A percentile compares a stretch with the other conserved stretches of the same genome.
Conservation (phyloP, 257 asterid genomes). For the Fraxinus cuspidata region DNA sequence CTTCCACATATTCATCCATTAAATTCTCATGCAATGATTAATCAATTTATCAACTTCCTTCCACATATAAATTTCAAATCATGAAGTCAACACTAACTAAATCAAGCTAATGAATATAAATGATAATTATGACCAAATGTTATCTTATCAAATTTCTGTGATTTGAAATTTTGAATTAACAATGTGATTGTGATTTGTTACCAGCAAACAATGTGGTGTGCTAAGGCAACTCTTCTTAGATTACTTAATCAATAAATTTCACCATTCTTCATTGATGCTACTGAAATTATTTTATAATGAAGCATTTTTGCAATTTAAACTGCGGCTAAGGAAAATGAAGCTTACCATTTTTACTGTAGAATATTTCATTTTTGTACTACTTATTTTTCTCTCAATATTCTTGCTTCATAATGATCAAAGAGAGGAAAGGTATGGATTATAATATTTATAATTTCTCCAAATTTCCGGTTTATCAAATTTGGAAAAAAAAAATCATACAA, state of each 20-base stretch:
- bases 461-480: background rate
- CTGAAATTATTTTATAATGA: background rate
- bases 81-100: no score
- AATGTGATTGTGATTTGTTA: background rate
- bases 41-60: no score
- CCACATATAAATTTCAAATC: background rate
- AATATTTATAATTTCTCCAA: background rate
- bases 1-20: no score
- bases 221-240: background rate
- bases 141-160: background rate
- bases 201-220: background rate
- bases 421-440: background rate
- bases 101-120: no score
- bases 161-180: background rate
- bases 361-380: background rate
- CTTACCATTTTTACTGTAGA: background rate
- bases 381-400: conserved; percentile 1
- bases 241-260: background rate
- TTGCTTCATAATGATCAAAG: background rate
- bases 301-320: background rate
- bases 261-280: background rate
- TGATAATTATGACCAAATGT: no score
- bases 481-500: background rate
- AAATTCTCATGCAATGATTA: no score
- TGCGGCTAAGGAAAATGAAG: no score